Conservation (phyloP, 129 eudicot genomes). For the Scalesia atractyloides region DNA sequence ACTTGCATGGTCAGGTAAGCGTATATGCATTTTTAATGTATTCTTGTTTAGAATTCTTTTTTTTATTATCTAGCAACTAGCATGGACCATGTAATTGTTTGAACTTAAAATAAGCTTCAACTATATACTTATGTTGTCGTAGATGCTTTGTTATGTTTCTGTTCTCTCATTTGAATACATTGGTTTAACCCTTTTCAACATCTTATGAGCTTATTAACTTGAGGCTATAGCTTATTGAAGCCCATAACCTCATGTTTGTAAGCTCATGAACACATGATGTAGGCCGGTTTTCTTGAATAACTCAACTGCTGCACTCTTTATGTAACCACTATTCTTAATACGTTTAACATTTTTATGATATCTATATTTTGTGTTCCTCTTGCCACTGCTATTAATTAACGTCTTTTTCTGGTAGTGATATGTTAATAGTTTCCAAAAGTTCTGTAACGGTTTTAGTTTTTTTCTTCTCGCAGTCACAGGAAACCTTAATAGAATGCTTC, state of each 20-base stretch:
- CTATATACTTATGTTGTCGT: not conserved
- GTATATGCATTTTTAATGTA: not conserved
- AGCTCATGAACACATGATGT: not conserved
- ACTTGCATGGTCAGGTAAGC: slow-evolving; percentile 62
- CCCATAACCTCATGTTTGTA: not conserved
- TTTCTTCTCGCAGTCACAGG: slow-evolving; percentile 45
- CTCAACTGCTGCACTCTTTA: not conserved
- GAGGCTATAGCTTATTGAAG: not conserved
- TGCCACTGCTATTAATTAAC: not conserved
- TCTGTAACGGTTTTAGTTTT: not conserved
- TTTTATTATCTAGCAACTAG: not conserved
- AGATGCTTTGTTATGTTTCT: not conserved
- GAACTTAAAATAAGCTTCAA: not conserved
- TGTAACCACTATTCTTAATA: not conserved
- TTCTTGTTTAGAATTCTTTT: not conserved
- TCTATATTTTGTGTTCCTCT: slow-evolving; percentile 8
- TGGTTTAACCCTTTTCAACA: not conserved
- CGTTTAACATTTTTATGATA: not conserved
- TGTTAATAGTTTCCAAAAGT: not conserved
- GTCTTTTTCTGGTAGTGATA: not conserved
- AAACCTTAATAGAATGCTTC: slow-evolving; percentile 42
- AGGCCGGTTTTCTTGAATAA: slow-evolving; percentile 9
- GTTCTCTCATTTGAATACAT: not conserved
- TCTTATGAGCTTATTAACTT: not conserved
- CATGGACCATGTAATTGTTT: not conserved